Percentiles rank a stretch among this genome's conserved stretches.
Conservation (phyloP, 176 grass and related monocot genomes). For the Neostapfia colusana region DNA sequence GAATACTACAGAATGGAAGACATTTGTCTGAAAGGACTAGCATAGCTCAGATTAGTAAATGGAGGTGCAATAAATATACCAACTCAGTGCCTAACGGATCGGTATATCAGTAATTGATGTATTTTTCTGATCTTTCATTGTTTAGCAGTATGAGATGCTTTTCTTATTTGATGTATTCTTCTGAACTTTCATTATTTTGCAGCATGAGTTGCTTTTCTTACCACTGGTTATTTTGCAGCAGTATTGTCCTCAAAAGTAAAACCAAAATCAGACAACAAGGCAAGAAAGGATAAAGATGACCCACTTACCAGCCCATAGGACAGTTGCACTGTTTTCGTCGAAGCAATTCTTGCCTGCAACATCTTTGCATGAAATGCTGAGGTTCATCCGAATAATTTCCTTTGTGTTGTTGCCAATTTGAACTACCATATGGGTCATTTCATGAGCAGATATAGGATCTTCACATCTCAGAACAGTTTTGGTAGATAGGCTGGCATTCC, state of each 20-base stretch:
- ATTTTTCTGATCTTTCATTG: neutral
- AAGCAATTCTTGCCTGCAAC: conserved; percentile 90
- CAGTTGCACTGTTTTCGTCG: conserved; percentile 73
- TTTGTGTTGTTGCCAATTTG: conserved; percentile 91
- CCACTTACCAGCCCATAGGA: conserved; percentile 78
- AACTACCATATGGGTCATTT: conserved; percentile 85
- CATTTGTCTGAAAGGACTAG: neutral
- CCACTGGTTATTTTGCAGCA: neutral
- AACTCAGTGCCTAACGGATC: neutral
- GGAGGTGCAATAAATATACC: neutral
- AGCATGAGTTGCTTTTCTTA: neutral
- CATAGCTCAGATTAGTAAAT: neutral
- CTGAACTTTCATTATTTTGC: neutral
- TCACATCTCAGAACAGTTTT: conserved; percentile 45
- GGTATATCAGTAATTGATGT: too few species aligned
- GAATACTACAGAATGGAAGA: neutral
- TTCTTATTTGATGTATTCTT: too few species aligned
- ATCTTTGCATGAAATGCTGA: conserved; percentile 87
- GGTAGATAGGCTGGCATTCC: conserved; percentile 5
- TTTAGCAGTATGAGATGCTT: neutral
- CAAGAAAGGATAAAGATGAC: conserved; percentile 20
- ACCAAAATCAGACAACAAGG: neutral
- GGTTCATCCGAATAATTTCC: conserved; percentile 82
- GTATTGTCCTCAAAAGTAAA: neutral
- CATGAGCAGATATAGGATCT: conserved; percentile 71